These are phyloP conservation scores for Wickerhamiella sergipiensis DNA, from an alignment of 805 yeast species.

Conservation along the genomic window DNA sequence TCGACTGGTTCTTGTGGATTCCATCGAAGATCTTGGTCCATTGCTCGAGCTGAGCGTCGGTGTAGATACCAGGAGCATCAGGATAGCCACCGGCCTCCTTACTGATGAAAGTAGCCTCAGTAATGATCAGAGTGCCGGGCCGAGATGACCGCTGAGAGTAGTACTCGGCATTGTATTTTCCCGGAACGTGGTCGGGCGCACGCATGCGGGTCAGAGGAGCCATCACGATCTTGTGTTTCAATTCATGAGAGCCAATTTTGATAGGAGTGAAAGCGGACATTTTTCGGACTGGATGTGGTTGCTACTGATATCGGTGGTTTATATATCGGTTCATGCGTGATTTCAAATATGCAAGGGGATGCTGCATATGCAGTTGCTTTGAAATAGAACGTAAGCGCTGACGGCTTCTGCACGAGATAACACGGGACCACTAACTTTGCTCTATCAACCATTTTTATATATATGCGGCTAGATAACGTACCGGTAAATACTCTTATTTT, in stretches of 20 bases:
- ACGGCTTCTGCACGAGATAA: too few species aligned
- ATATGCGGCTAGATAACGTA: too few species aligned
- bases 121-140: conserved; percentile 43
- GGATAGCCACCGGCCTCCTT: conserved; percentile 29
- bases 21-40: conserved; percentile 31
- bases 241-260: conserved; percentile 24
- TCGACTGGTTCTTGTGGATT: conserved; percentile 32
- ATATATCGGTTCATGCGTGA: not conserved
- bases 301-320: not conserved
- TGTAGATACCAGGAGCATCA: conserved; percentile 20
- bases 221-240: conserved; percentile 30
- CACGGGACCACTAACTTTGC: too few species aligned
- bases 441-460: too few species aligned
- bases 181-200: conserved; percentile 28
- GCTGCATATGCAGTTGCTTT: not conserved
- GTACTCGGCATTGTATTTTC: conserved; percentile 35
- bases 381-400: not conserved
- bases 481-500: too few species aligned
- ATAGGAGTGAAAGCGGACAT: conserved; percentile 22
- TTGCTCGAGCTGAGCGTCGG: conserved; percentile 20
- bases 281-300: not conserved
- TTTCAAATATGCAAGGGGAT: not conserved
- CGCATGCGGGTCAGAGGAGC: conserved; percentile 41
- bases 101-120: conserved; percentile 43
- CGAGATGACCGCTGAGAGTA: conserved; percentile 41